Evolutionary conservation across 1,139 yeast species (phyloP).

Genomic region (Kazachstania sp.): DNA sequence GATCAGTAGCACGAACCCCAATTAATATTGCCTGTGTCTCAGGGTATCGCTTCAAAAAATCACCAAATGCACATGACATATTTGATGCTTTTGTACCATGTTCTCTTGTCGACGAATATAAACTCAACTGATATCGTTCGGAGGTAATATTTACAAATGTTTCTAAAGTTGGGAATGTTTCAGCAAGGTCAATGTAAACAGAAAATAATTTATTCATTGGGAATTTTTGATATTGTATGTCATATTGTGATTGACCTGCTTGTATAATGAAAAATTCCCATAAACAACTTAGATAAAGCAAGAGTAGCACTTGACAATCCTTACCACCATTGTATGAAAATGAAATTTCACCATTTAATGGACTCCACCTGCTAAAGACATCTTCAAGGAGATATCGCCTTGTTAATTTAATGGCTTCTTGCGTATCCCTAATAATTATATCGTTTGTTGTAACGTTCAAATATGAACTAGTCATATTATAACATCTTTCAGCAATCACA

Average conservation of each 20-base stretch:
- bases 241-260: slow-evolving; percentile 17
- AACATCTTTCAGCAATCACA: slow-evolving; percentile 23
- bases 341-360: slow-evolving; percentile 26
- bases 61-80: slow-evolving; percentile 28
- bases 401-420: slow-evolving; percentile 23
- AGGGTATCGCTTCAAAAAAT: slow-evolving; percentile 19
- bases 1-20: slow-evolving; percentile 31
- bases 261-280: slow-evolving; percentile 25
- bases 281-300: slow-evolving; percentile 28
- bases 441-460: slow-evolving; percentile 12
- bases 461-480: slow-evolving; percentile 24
- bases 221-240: slow-evolving; percentile 18
- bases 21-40: slow-evolving; percentile 27
- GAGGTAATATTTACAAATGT: slow-evolving; percentile 22
- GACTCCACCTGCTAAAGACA: slow-evolving; percentile 27
- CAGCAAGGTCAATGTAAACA: slow-evolving; percentile 27
- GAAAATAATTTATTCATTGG: slow-evolving; percentile 24
- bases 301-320: slow-evolving; percentile 30
- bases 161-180: slow-evolving; percentile 24
- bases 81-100: slow-evolving; percentile 9
- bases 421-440: slow-evolving; percentile 22
- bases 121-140: slow-evolving; percentile 22
- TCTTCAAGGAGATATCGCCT: slow-evolving; percentile 19
- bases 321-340: slow-evolving; percentile 33
- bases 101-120: slow-evolving; percentile 23